Base-by-base conservation (phyloP, 345 rosid species). In the Eucalyptus sp. region DNA sequence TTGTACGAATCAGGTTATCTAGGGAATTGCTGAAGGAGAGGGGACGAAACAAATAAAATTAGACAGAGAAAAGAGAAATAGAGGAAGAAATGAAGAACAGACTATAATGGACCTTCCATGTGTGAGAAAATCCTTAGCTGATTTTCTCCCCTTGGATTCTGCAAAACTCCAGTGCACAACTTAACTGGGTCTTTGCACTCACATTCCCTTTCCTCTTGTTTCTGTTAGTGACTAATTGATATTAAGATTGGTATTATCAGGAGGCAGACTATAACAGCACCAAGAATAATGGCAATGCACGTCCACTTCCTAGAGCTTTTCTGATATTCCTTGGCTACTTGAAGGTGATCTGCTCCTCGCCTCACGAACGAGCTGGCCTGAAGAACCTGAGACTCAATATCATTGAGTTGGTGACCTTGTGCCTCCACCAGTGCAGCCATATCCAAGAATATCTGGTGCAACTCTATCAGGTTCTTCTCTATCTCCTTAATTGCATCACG, bases 361-460 rank as follows among this genome's bases (percentile, higher is more conserved):
- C 98, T 86, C n/a, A 96, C 99, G 8, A 96, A 96, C 10, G 97
- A 96, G 88, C 92, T 96, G 2, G 99, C 99, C n/a, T 93, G 96
- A 9, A 96, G 94, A 4, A 96, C 98, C 11, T 95, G 98, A 16
- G 97, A 94, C 89, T 96, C 97, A 5, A 96, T 97, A 91, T 96
- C 95, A 31, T 96, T 94, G 31, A 97, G 95, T n/a, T 96, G 99
- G 52, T 96, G 98, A 13, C 98, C 97, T 86, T 95, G 99, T 49
- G 98, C 93, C 91, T 97, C 99, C 50, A 96, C 97, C 2, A 96
- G 90, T 15, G 95, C 96, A 11, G 98, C 99, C 99, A 97, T 96
- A 90, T 96, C 97, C 87, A 96, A 87, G 92, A 97, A 97, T 25
- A 97, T 95, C 93, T 96, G 97, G 89, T 96, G 98, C 7, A 97